phyloP scores from a whole-genome alignment of 139 green algal genomes.

The Marvania coccoides region DNA sequence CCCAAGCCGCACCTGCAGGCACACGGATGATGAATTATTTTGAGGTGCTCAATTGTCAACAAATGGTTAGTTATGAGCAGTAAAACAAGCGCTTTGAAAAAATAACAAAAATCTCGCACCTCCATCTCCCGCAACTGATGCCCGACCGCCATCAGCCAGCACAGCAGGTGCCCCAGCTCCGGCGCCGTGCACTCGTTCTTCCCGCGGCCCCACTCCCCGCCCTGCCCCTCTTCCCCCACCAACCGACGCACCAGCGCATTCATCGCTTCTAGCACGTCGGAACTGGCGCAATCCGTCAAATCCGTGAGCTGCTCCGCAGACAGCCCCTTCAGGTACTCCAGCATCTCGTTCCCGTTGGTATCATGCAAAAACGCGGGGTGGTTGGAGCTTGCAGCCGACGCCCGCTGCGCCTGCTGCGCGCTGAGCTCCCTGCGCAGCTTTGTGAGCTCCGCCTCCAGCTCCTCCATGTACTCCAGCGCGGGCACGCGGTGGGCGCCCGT shows the following conservation, averaged over 20 bases:
- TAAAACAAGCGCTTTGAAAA: too few species aligned
- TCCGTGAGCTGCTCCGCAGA: slow-evolving; percentile 35
- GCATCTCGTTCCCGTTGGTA: slow-evolving; percentile 44
- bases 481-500: slow-evolving; percentile 47
- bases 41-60: too few species aligned
- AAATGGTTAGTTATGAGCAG: too few species aligned
- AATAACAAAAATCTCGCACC: slow-evolving; percentile 29
- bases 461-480: slow-evolving; percentile 70
- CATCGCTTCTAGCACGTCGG: slow-evolving; percentile 80
- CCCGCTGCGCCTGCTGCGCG: not conserved
- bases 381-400: too few species aligned
- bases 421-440: slow-evolving; percentile 35
- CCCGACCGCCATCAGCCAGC: slow-evolving; percentile 65
- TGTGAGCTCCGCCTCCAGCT: slow-evolving; percentile 59
- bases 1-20: too few species aligned
- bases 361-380: not conserved
- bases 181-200: slow-evolving; percentile 28
- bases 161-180: slow-evolving; percentile 68
- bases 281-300: slow-evolving; percentile 29
- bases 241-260: slow-evolving; percentile 70
- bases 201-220: slow-evolving; percentile 11
- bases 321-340: slow-evolving; percentile 73
- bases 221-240: slow-evolving; percentile 34
- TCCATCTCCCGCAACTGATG: slow-evolving; percentile 71
- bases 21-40: too few species aligned